Base-by-base conservation (phyloP, 768 basidiomycete genomes). In the Tephrocybe sp. region DNA sequence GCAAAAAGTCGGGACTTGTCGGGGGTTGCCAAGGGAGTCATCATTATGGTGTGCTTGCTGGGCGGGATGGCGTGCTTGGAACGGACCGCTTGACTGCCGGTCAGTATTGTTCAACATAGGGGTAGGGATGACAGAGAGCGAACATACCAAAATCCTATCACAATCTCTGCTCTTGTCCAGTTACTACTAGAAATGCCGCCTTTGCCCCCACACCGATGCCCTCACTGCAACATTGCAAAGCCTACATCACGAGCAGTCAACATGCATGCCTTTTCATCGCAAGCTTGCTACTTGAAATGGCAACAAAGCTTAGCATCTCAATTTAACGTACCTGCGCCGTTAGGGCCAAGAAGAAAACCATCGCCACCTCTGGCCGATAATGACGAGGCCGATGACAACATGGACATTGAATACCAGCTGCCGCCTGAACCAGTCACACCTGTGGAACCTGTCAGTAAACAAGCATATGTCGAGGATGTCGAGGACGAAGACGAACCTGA, bases 201-300 rank as follows among this genome's bases (percentile, higher is more conserved):
- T 23, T 22, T 45, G 44, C 15, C 44, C 37, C 21, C 34, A 13
- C n/a, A 23, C 16, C 44, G n/a, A 11, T 51, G 50, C 29, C 27
- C 37, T 11, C 45, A 45, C 39, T 51, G 50, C 19, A 25, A 34
- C 18, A 31, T 45, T 11, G 13, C 31, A 8, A 51, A 51, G 23
- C 50, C 44, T 19, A 40, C 43, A 34, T 25, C 23, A 8, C 15
- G 8, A 4, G 16, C 38, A 9, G 10, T 51, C 13, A 51, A 51
- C 37, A 33, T 29, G 22, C 50, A 51, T 38, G 25, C 45, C 18
- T 40, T 30, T 15, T 11, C 21, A 25, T 37, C 41, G 33, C 13
- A 19, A 33, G 11, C 29, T 10, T 43, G 47, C 21, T 45, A 21
- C 15, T 3, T 44, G 42, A 42, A 42, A 31, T 48, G 36, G 45